Base-by-base conservation (phyloP, 495 filamentous ascomycete species). In the Lichenothelia convexa region DNA sequence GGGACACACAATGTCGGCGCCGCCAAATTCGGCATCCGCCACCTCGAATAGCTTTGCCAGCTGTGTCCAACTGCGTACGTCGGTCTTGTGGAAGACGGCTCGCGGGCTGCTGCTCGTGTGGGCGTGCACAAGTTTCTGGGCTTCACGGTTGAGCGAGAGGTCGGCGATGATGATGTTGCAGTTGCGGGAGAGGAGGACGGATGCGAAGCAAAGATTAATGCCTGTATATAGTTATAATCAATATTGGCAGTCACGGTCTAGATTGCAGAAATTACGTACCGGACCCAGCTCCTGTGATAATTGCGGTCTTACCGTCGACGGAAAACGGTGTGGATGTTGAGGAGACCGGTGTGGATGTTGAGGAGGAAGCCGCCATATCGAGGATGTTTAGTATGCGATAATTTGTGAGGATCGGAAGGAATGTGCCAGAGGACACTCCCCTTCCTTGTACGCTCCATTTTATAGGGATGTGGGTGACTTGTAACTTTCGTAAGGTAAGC, bases 131-230 rank as follows among this genome's bases (percentile, higher is more conserved):
- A 76, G 47, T 33, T 56, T 59, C 39, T 73, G 49, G 1, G 75
- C 75, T 54, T 78, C 73, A 0, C 71, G 71, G 16, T 70, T 73
- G 3, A 78, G 60, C 20, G 57, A 48, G n/a, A 80, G 50, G 46
- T 80, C 76, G 13, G 70, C 75, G 44, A 80, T 63, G 31, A 80
- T 51, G 34, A 80, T 71, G 43, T 69, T 75, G 59, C 75, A 80
- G 29, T 63, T 63, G 40, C 60, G 60, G 33, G 60, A 55, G 31
- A 78, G 59, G 18, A 80, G 64, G 16, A 72, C 43, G 20, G 58
- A 54, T 5, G 72, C 67, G 44, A 79, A 79, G 38, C 55, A 56
- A 36, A 74, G 61, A 51, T 76, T 77, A 40, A 71, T 72, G n/a
- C 62, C 59, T 61, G 29, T 9, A 15, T 4, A 9, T 9, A 22